Percentiles rank a stretch among this genome's conserved stretches.
Conservation (phyloP, 129 eudicot genomes). For the Flaveria trinervia region DNA sequence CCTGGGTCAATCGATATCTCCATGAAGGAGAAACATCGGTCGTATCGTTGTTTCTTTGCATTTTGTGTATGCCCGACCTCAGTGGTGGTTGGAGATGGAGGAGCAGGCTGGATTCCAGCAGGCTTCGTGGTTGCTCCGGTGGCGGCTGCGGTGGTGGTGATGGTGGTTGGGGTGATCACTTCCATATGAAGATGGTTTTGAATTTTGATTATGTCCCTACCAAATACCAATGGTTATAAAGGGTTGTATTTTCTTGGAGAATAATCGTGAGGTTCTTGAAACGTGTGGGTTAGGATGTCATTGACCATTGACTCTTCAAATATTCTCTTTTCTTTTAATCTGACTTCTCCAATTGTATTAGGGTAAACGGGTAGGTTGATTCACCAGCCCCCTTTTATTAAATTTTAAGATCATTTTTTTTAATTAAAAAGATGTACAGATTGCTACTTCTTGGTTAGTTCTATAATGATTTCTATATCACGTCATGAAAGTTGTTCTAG, state of each 20-base stretch:
- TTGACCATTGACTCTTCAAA: conserved; percentile 42
- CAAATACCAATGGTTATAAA: conserved; percentile 33
- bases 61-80: conserved; percentile 15
- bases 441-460: too few relatives aligned
- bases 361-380: not conserved
- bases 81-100: conserved; percentile 15
- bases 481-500: too few relatives aligned
- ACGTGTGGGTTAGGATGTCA: conserved; percentile 37
- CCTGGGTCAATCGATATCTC: conserved; percentile 60
- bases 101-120: conserved; percentile 12
- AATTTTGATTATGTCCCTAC: not conserved
- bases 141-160: not conserved
- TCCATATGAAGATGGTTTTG: conserved; percentile 38
- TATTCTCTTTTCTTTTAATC: conserved; percentile 3
- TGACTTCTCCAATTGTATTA: not conserved
- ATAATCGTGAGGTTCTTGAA: conserved; percentile 28
- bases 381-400: too few relatives aligned
- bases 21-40: conserved; percentile 58
- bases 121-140: not conserved
- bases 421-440: too few relatives aligned
- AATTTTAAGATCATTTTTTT: too few relatives aligned
- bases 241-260: conserved; percentile 33
- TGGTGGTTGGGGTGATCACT: conserved; percentile 22
- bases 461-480: too few relatives aligned
- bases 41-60: conserved; percentile 42